Percentiles rank a stretch among this genome's conserved stretches.
Evolutionary conservation across 2,329 filamentous ascomycete genomes (phyloP).

Genomic region (Lecanicillium sp.): DNA sequence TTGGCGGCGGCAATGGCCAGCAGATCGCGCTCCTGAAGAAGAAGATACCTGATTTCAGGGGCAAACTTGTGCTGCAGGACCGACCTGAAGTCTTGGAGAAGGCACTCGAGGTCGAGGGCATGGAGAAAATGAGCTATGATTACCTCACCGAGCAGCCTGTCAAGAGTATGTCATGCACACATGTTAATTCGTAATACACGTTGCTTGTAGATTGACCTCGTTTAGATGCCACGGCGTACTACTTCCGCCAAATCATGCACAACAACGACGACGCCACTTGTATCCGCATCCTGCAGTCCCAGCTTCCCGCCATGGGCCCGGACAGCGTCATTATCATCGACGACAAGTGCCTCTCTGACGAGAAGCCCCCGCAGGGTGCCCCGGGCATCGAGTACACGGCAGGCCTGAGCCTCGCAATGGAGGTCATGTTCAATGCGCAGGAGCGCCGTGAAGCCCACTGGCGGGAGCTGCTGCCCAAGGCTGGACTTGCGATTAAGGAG

Average conservation of each 20-base stretch:
- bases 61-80: conserved; percentile 21
- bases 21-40: conserved; percentile 16
- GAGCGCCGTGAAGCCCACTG: conserved; percentile 22
- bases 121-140: conserved; percentile 22
- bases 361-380: conserved; percentile 15
- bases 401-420: conserved; percentile 21
- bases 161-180: conserved; percentile 17
- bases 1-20: conserved; percentile 18
- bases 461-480: conserved; percentile 17
- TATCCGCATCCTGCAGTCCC: conserved; percentile 19
- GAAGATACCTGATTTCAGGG: conserved; percentile 12
- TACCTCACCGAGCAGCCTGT: conserved; percentile 21
- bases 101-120: conserved; percentile 15
- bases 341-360: conserved; percentile 18
- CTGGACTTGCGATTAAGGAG: conserved; percentile 19
- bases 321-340: conserved; percentile 22
- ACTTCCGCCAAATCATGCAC: conserved; percentile 25
- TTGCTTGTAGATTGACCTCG: not conserved
- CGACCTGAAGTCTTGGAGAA: conserved; percentile 17
- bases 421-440: conserved; percentile 21
- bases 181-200: not conserved
- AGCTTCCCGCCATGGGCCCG: conserved; percentile 16
- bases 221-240: conserved; percentile 16
- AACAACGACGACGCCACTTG: conserved; percentile 22
- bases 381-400: conserved; percentile 20